phyloP scores from a whole-genome alignment of 2,329 filamentous ascomycete species.

The Ascocoryne sarcoides region DNA sequence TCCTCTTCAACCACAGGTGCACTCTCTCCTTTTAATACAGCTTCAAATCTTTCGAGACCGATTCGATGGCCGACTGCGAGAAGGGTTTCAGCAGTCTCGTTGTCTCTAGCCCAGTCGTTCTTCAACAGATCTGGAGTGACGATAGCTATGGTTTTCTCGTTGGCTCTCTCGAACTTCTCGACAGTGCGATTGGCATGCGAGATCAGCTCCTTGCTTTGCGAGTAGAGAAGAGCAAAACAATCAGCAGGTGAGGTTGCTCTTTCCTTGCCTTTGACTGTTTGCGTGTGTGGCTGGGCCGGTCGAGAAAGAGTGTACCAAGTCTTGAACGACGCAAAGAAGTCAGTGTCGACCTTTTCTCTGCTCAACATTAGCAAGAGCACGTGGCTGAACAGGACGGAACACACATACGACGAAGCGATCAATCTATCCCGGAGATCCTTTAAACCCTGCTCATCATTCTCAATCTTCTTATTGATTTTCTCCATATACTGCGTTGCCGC shows the following conservation, averaged over 20 bases:
- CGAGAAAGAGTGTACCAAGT: slow-evolving; percentile 16
- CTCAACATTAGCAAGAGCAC: background rate
- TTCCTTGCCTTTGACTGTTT: background rate
- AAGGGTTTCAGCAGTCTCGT: slow-evolving; percentile 5
- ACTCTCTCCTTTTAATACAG: slow-evolving; percentile 7
- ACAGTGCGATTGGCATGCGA: slow-evolving; percentile 11
- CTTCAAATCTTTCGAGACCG: slow-evolving; percentile 16
- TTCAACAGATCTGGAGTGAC: slow-evolving; percentile 6
- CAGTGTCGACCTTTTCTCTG: slow-evolving; percentile 14
- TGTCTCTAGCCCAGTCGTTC: slow-evolving; percentile 15
- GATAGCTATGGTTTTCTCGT: slow-evolving; percentile 7
- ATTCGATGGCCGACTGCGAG: slow-evolving; percentile 15
- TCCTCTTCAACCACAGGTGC: slow-evolving; percentile 7
- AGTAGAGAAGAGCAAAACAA: slow-evolving; percentile 13
- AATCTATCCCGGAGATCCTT: slow-evolving; percentile 9
- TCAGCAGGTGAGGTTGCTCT: background rate
- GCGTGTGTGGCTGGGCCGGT: slow-evolving; percentile 2
- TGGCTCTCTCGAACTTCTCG: slow-evolving; percentile 12
- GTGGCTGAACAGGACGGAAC: background rate
- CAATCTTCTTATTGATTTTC: slow-evolving; percentile 10
- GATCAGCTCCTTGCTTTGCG: slow-evolving; percentile 9
- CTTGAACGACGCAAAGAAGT: slow-evolving; percentile 17
- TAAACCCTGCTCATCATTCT: slow-evolving; percentile 9
- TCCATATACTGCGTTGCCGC: slow-evolving; percentile 12
- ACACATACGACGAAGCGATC: slow-evolving; percentile 5